Evolutionary conservation across 495 filamentous ascomycete species (phyloP).

Genomic region (Penicillium psychrofluorescens): DNA sequence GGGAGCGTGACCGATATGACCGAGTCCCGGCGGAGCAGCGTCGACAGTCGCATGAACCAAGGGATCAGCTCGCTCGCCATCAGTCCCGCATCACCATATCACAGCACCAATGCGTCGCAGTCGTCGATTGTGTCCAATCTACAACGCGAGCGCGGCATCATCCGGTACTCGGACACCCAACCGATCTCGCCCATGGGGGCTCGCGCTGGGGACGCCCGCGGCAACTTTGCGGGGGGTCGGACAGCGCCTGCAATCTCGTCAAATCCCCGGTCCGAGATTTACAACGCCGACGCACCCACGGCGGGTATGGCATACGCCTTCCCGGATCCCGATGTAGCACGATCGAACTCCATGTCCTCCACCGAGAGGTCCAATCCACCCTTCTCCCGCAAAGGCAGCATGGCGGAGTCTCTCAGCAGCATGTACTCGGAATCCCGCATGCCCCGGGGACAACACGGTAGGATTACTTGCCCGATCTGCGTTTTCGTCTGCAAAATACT

Average conservation of each 20-base stretch:
- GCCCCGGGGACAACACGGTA: slow-evolving; percentile 63
- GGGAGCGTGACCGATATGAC: slow-evolving; percentile 38
- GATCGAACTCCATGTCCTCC: slow-evolving; percentile 47
- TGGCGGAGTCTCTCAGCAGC: slow-evolving; percentile 68
- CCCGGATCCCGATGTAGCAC: slow-evolving; percentile 62
- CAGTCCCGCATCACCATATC: slow-evolving; percentile 59
- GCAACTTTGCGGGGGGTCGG: slow-evolving; percentile 42
- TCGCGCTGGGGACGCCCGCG: slow-evolving; percentile 45
- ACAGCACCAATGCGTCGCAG: slow-evolving; percentile 69
- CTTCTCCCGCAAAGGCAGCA: slow-evolving; percentile 62
- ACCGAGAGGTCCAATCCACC: slow-evolving; percentile 39
- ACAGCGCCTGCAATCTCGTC: slow-evolving; percentile 72
- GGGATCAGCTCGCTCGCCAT: slow-evolving; percentile 63
- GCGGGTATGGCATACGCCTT: slow-evolving; percentile 80
- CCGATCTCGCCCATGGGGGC: slow-evolving; percentile 42
- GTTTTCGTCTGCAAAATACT: slow-evolving; percentile 9
- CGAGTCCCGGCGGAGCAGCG: slow-evolving; percentile 65
- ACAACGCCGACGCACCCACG: slow-evolving; percentile 71
- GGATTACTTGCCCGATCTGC: not conserved
- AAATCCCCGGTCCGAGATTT: slow-evolving; percentile 68
- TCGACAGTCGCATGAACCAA: slow-evolving; percentile 70
- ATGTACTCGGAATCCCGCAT: slow-evolving; percentile 66
- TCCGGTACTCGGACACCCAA: slow-evolving; percentile 34
- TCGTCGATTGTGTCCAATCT: slow-evolving; percentile 63
- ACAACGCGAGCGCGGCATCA: slow-evolving; percentile 47